phyloP scores from a whole-genome alignment of 148 eudicot species.

The Persicaria tinctoria region DNA sequence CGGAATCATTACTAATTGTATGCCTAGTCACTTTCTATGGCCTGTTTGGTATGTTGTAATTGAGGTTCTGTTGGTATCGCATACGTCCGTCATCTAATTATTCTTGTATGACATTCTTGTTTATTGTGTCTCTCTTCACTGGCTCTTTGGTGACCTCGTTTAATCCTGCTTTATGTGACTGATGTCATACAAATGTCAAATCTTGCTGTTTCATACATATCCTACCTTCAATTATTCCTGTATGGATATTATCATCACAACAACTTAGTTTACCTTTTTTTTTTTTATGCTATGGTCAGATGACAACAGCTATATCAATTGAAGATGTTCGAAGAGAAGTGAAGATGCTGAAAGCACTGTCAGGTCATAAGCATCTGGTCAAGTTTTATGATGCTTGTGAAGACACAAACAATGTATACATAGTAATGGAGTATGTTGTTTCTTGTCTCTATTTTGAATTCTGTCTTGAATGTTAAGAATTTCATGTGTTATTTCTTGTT shows the following conservation, averaged over 20 bases:
- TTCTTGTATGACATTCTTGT: not conserved
- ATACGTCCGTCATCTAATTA: not conserved
- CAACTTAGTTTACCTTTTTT: not conserved
- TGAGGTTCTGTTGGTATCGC: not conserved
- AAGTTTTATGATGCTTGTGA: conserved; percentile 68
- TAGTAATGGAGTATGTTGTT: conserved; percentile 66
- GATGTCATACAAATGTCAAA: not conserved
- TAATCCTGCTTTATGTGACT: no score
- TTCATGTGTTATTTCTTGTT: conserved; percentile 24
- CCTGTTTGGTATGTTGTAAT: not conserved
- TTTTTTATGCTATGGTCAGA: conserved; percentile 27
- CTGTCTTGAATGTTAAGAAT: not conserved
- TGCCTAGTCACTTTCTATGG: not conserved
- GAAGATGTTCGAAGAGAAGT: conserved; percentile 78
- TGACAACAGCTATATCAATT: conserved; percentile 71
- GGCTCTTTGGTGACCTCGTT: no score
- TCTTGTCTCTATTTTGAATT: not conserved
- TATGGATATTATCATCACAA: not conserved
- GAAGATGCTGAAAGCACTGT: conserved; percentile 53
- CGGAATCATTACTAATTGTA: not conserved
- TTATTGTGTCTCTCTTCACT: no score
- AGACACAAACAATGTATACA: conserved; percentile 58
- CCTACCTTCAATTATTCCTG: not conserved
- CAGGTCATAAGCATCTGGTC: conserved; percentile 62
- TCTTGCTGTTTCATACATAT: not conserved